Percentiles rank a stretch among this genome's conserved stretches.
Conservation (phyloP, 371 early-diverging fungal genomes). For the Mucor sp. region DNA sequence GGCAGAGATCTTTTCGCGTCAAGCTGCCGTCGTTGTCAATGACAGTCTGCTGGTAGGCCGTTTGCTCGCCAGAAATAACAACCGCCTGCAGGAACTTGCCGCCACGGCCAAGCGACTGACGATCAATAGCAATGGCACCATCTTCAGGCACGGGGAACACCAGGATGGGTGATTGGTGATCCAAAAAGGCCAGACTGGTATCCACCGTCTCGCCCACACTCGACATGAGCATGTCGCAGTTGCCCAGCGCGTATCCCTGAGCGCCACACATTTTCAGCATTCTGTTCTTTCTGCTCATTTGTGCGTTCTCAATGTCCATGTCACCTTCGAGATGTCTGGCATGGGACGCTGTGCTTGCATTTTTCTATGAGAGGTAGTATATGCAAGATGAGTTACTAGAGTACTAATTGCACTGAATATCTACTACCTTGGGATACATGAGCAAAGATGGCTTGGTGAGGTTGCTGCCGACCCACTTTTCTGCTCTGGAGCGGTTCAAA, state of each 20-base stretch:
- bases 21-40: neutral
- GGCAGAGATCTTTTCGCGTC: slow-evolving; percentile 21
- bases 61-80: slow-evolving; percentile 37
- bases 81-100: slow-evolving; percentile 36
- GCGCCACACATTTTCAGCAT: neutral
- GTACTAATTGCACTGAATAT: neutral
- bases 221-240: neutral
- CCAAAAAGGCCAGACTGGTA: slow-evolving; percentile 25
- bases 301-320: neutral
- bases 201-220: neutral
- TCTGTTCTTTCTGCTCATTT: neutral
- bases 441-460: slow-evolving; percentile 54
- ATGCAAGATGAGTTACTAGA: neutral
- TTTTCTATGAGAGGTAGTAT: neutral
- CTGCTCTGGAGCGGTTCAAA: slow-evolving; percentile 46
- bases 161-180: slow-evolving; percentile 25
- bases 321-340: neutral
- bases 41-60: slow-evolving; percentile 12
- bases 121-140: slow-evolving; percentile 28
- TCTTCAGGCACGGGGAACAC: slow-evolving; percentile 8
- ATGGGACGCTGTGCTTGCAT: neutral
- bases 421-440: slow-evolving; percentile 50
- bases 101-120: slow-evolving; percentile 20
- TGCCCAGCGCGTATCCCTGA: neutral
- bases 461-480: slow-evolving; percentile 56